Conservation (phyloP, 495 filamentous ascomycete genomes). For the Penicillium robsamsonii region DNA sequence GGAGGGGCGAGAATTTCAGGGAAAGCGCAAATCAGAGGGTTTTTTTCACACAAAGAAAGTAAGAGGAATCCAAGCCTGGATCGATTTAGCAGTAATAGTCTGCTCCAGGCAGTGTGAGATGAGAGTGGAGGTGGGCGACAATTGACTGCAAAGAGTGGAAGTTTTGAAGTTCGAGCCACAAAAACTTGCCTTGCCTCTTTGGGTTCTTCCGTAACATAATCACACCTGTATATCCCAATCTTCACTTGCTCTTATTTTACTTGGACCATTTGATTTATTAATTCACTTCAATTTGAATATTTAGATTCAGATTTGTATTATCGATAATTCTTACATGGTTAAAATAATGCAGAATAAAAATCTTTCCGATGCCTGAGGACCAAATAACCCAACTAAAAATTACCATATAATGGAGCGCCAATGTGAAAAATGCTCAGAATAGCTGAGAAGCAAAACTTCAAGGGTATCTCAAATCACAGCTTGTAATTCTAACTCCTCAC, state of each 20-base stretch:
- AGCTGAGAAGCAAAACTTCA: slow-evolving; percentile 5
- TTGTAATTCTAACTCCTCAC: slow-evolving; percentile 28
- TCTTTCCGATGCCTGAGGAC: slow-evolving; percentile 5
- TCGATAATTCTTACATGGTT: not conserved
- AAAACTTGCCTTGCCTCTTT: slow-evolving; percentile 43
- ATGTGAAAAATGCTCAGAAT: slow-evolving; percentile 27
- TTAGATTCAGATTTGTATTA: not conserved
- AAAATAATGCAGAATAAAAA: slow-evolving; percentile 6
- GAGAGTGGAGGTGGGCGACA: slow-evolving; percentile 18
- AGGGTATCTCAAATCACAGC: slow-evolving; percentile 7
- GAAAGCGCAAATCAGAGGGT: slow-evolving; percentile 30
- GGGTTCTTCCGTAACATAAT: slow-evolving; percentile 26
- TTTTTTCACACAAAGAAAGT: slow-evolving; percentile 10
- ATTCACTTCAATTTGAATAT: not conserved
- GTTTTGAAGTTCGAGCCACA: slow-evolving; percentile 40
- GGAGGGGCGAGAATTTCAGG: slow-evolving; percentile 34
- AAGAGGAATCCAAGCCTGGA: not conserved
- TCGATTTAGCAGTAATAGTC: slow-evolving; percentile 22
- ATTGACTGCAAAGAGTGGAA: slow-evolving; percentile 24
- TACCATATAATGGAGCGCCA: slow-evolving; percentile 14
- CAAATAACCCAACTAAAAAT: slow-evolving; percentile 11
- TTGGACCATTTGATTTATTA: not conserved
- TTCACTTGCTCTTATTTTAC: not conserved
- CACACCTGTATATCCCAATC: not conserved
- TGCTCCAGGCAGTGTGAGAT: slow-evolving; percentile 47